These are phyloP conservation scores for Ulmus americana DNA, from an alignment of 331 rosid genomes.

Conservation along the genomic window DNA sequence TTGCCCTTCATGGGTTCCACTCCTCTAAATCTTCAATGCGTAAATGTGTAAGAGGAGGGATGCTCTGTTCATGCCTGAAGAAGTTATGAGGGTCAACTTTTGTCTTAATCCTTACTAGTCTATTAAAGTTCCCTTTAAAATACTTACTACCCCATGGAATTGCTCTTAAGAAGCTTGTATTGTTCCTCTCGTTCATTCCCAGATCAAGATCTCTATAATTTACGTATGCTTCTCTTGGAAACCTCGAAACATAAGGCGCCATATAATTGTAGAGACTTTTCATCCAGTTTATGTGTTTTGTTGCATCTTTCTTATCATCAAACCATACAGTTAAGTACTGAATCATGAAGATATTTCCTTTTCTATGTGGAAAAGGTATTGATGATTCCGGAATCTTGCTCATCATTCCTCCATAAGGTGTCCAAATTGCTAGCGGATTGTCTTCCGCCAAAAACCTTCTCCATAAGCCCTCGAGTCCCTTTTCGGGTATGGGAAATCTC, in stretches of 20 bases:
- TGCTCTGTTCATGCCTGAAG: slow-evolving; percentile 64
- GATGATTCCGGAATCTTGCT: slow-evolving; percentile 46
- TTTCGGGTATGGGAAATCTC: slow-evolving; percentile 49
- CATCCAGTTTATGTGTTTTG: slow-evolving; percentile 61
- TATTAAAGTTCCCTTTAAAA: slow-evolving; percentile 44
- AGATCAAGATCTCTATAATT: slow-evolving; percentile 79
- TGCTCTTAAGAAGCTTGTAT: slow-evolving; percentile 37
- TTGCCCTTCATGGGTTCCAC: too few species aligned
- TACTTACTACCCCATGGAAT: slow-evolving; percentile 52
- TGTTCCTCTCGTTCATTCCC: slow-evolving; percentile 56
- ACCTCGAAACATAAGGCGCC: slow-evolving; percentile 61
- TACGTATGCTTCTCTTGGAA: slow-evolving; percentile 71
- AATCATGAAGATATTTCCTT: slow-evolving; percentile 60
- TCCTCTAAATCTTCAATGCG: background rate
- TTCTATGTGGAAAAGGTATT: slow-evolving; percentile 76
- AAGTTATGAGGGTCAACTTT: slow-evolving; percentile 55
- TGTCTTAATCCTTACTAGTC: slow-evolving; percentile 50
- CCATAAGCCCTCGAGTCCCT: slow-evolving; percentile 62
- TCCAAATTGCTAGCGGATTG: slow-evolving; percentile 42
- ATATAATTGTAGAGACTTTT: slow-evolving; percentile 62
- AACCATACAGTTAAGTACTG: slow-evolving; percentile 53
- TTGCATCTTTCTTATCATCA: slow-evolving; percentile 26
- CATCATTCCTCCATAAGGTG: slow-evolving; percentile 82
- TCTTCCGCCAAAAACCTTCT: slow-evolving; percentile 43
- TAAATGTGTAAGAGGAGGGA: slow-evolving; percentile 35